Percentiles rank a stretch among this genome's conserved stretches.
Evolutionary conservation across 2,329 filamentous ascomycete genomes (phyloP).

Genomic region (Trichoderma breve): DNA sequence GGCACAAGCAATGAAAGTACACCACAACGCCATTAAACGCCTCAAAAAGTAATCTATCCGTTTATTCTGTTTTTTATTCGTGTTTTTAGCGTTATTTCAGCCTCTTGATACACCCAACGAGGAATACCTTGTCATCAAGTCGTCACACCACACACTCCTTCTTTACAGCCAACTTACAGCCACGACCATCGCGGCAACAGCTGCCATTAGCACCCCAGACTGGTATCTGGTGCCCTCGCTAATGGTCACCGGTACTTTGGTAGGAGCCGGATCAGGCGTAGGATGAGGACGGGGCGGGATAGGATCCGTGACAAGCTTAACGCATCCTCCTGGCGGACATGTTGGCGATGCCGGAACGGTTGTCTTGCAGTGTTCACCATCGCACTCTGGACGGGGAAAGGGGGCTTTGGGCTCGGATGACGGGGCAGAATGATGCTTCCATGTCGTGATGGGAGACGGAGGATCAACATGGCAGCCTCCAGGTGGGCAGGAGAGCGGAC

Average conservation of each 20-base stretch:
- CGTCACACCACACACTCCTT: neutral
- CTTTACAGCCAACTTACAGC: neutral
- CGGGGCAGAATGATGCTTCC: neutral
- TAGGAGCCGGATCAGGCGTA: neutral
- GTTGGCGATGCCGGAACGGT: neutral
- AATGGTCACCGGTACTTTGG: conserved; percentile 13
- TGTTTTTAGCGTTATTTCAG: neutral
- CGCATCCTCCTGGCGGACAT: conserved; percentile 8
- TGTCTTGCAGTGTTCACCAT: neutral
- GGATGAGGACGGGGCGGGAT: neutral
- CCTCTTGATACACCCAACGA: neutral
- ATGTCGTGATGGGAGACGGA: neutral
- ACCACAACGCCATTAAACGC: neutral
- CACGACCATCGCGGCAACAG: neutral
- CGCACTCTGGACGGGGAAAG: neutral
- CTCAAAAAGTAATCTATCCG: neutral
- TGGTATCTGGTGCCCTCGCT: conserved; percentile 16
- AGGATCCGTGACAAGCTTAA: neutral
- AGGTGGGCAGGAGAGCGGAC: neutral
- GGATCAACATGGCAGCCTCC: neutral
- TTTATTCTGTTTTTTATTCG: neutral
- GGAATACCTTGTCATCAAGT: neutral
- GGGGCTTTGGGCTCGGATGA: neutral
- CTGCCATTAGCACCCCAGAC: neutral
- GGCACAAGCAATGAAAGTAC: neutral